phyloP scores from a whole-genome alignment of 1,284 basidiomycete genomes.

The Apiotrichum laibachii region DNA sequence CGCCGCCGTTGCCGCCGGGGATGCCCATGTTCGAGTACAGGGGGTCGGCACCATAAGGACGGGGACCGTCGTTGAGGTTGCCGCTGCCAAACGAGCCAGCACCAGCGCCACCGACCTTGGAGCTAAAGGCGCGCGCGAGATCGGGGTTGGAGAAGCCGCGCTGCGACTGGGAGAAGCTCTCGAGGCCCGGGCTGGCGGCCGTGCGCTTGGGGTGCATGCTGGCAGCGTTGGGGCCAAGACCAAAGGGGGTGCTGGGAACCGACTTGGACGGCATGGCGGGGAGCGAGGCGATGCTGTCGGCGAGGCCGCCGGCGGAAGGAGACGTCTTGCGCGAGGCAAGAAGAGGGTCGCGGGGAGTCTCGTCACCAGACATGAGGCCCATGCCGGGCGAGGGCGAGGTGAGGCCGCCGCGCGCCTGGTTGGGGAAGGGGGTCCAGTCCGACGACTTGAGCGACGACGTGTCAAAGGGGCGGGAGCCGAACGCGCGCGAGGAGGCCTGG shows the following conservation, averaged over 20 bases:
- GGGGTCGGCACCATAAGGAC: slow-evolving; percentile 48
- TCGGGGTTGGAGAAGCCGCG: slow-evolving; percentile 53
- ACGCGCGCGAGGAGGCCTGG: slow-evolving; percentile 70
- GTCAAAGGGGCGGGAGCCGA: slow-evolving; percentile 59
- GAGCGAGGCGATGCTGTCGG: slow-evolving; percentile 48
- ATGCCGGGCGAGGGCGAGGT: slow-evolving; percentile 56
- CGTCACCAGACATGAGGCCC: slow-evolving; percentile 47
- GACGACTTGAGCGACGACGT: slow-evolving; percentile 64
- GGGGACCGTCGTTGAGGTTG: slow-evolving; percentile 48
- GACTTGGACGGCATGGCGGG: slow-evolving; percentile 51
- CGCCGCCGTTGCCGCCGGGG: slow-evolving; percentile 5
- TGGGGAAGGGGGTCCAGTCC: slow-evolving; percentile 88
- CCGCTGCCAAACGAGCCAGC: slow-evolving; percentile 57
- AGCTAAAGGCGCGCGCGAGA: slow-evolving; percentile 59
- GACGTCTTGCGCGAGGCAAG: slow-evolving; percentile 32
- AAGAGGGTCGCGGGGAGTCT: slow-evolving; percentile 31
- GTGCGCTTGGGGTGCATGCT: slow-evolving; percentile 32
- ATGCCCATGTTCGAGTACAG: slow-evolving; percentile 42
- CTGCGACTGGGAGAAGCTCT: slow-evolving; percentile 42
- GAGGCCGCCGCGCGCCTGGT: slow-evolving; percentile 49
- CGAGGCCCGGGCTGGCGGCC: slow-evolving; percentile 35
- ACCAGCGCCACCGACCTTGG: slow-evolving; percentile 74
- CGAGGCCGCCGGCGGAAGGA: slow-evolving; percentile 38
- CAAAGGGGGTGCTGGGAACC: slow-evolving; percentile 49
- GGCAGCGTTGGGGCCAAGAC: slow-evolving; percentile 29